Evolutionary conservation across 2,329 filamentous ascomycete species (phyloP).

Genomic region (Phaeosphaeriaceae sp.): DNA sequence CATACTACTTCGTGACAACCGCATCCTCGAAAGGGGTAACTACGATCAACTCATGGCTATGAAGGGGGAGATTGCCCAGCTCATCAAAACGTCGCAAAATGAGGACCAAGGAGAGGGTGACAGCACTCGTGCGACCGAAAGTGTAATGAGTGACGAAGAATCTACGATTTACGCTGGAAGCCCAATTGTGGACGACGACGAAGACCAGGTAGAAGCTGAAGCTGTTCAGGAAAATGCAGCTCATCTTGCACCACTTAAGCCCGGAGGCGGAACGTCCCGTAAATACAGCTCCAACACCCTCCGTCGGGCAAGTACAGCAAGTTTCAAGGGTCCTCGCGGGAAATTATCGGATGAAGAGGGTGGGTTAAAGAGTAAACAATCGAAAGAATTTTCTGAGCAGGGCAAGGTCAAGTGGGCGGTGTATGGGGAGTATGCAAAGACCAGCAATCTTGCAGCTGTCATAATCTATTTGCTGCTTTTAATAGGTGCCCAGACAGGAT

Average conservation of each 20-base stretch:
- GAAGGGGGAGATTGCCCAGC: constrained; percentile 85
- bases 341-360: constrained; percentile 85
- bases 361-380: constrained; percentile 77
- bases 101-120: constrained; percentile 55
- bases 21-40: constrained; percentile 84
- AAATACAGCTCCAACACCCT: constrained; percentile 76
- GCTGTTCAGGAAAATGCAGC: constrained; percentile 71
- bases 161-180: constrained; percentile 61
- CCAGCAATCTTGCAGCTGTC: constrained; percentile 88
- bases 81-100: constrained; percentile 77
- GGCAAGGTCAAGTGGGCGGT: constrained; percentile 98
- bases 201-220: constrained; percentile 60
- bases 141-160: constrained; percentile 72
- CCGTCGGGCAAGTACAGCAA: constrained; percentile 88
- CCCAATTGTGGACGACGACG: constrained; percentile 57
- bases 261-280: constrained; percentile 63
- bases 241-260: constrained; percentile 76
- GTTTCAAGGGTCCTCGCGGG: constrained; percentile 83
- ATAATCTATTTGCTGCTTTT: constrained; percentile 78
- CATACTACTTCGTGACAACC: constrained; percentile 80
- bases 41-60: constrained; percentile 91
- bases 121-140: constrained; percentile 56
- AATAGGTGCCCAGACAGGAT: constrained; percentile 78
- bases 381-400: constrained; percentile 88
- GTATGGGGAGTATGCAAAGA: constrained; percentile 92